Percentiles rank a stretch among this genome's conserved stretches.
Conservation (phyloP, 345 rosid genomes). For the Melastoma malabathricum region DNA sequence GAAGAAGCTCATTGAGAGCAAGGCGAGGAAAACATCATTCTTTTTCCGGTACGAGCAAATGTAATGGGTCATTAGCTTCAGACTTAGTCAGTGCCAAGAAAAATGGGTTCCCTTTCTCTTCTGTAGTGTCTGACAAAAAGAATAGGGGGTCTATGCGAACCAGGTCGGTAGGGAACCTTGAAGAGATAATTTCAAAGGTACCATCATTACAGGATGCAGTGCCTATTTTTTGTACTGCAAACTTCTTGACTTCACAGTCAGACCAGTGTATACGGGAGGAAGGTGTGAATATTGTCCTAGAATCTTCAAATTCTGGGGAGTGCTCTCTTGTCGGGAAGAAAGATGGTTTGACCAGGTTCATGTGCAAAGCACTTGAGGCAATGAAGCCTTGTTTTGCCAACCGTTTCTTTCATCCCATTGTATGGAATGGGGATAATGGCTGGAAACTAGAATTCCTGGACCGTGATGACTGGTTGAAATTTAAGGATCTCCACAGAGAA, state of each 20-base stretch:
- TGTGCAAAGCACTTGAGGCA: constrained; percentile 33
- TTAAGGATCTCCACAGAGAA: constrained; percentile 78
- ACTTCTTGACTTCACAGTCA: constrained; percentile 35
- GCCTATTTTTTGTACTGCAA: constrained; percentile 41
- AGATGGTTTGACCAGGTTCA: constrained; percentile 30
- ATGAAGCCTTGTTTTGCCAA: constrained; percentile 56
- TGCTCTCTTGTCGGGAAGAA: constrained; percentile 59
- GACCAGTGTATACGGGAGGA: constrained; percentile 71
- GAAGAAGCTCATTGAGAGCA: constrained; percentile 60
- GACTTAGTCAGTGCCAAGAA: constrained; percentile 47
- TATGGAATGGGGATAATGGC: constrained; percentile 60
- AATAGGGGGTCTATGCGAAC: constrained; percentile 31
- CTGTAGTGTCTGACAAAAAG: constrained; percentile 30
- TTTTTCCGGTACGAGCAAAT: constrained; percentile 24
- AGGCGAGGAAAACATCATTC: constrained; percentile 50
- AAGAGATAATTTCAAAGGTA: constrained; percentile 17
- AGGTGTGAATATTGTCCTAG: constrained; percentile 44
- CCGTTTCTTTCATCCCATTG: constrained; percentile 47
- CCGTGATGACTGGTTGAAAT: constrained; percentile 58
- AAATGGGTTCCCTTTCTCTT: constrained; percentile 36
- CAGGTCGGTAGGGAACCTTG: constrained; percentile 19
- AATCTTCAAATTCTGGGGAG: constrained; percentile 42
- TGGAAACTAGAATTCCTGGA: constrained; percentile 84
- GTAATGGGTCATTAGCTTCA: constrained; percentile 41
- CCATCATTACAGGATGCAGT: constrained; percentile 22